phyloP scores from a whole-genome alignment of 805 yeast species.

The Wickerhamomyces silvicola region DNA sequence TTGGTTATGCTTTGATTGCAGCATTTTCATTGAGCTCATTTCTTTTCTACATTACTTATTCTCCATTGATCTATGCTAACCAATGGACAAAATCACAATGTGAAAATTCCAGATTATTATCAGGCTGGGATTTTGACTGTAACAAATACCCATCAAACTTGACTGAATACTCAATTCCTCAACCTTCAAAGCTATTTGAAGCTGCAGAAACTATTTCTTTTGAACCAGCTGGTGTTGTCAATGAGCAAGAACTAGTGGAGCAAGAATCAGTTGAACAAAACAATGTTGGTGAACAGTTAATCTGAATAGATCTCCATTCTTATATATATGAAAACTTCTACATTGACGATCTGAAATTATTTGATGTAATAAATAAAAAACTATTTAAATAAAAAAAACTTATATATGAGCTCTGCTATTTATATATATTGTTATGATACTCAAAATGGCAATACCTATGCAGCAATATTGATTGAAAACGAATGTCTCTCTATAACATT shows the following conservation, averaged over 20 bases:
- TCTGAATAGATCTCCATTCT: too few relatives aligned
- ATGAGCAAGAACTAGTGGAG: too few relatives aligned
- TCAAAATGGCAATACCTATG: slow-evolving; percentile 15
- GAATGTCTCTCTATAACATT: slow-evolving; percentile 43
- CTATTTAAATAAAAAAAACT: neutral
- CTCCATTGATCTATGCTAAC: slow-evolving; percentile 72
- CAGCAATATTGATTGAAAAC: slow-evolving; percentile 20
- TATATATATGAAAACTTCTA: too few relatives aligned
- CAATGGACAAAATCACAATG: slow-evolving; percentile 76
- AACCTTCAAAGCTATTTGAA: too few relatives aligned
- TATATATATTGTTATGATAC: slow-evolving; percentile 17
- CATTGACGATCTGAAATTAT: too few relatives aligned
- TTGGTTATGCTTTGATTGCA: slow-evolving; percentile 40
- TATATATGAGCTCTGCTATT: slow-evolving; percentile 2
- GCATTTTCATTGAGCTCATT: slow-evolving; percentile 43
- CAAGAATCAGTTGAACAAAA: too few relatives aligned
- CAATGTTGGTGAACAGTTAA: too few relatives aligned
- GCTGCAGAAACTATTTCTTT: too few relatives aligned
- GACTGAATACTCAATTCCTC: too few relatives aligned
- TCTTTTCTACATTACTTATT: slow-evolving; percentile 51
- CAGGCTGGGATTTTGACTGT: slow-evolving; percentile 90
- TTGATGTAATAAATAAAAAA: too few relatives aligned
- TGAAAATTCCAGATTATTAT: slow-evolving; percentile 47
- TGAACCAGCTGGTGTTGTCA: too few relatives aligned
- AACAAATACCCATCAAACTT: too few relatives aligned